Conservation (phyloP, 257 asterid genomes). For the Echites panduratus region DNA sequence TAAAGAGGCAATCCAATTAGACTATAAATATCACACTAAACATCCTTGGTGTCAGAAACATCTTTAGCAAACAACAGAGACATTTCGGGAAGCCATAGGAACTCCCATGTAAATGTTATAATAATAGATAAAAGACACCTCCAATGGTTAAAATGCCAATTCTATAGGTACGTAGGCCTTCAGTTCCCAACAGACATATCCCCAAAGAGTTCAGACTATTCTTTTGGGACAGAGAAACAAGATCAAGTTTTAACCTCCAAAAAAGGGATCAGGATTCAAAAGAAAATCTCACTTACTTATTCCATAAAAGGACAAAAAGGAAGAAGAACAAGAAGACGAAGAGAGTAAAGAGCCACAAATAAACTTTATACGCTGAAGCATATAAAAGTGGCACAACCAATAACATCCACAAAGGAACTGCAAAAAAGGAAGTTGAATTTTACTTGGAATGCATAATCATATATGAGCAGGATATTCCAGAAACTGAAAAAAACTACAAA, state of each 20-base stretch:
- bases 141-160: background rate
- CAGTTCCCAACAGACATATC: background rate
- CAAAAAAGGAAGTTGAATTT: background rate
- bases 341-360: background rate
- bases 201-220: too few species aligned
- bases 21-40: background rate
- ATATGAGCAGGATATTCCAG: background rate
- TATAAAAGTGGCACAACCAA: background rate
- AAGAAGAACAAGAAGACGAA: too few species aligned
- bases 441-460: background rate
- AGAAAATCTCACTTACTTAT: background rate
- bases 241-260: background rate
- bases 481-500: background rate
- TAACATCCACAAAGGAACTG: background rate
- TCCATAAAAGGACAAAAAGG: background rate
- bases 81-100: background rate
- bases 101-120: background rate
- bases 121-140: background rate
- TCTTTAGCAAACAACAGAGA: background rate
- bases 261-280: background rate
- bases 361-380: background rate
- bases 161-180: background rate
- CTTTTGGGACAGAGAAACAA: background rate
- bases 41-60: background rate
- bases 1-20: background rate